Base-by-base conservation (phyloP, 805 yeast genomes). In the Pichia paraexigua region DNA sequence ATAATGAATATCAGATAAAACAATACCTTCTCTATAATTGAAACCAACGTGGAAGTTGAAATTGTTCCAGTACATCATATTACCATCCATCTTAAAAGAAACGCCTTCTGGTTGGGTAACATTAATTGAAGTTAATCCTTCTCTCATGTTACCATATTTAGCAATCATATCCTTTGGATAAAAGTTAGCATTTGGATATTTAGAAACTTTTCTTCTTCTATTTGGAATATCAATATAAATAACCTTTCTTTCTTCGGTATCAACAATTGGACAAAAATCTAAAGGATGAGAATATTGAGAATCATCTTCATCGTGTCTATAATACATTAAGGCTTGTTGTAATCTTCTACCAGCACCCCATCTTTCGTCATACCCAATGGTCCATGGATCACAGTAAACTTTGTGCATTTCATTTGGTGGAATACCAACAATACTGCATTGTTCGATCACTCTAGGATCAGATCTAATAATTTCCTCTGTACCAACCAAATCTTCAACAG, bases 21-120 rank as follows among this genome's bases (percentile, higher is more conserved):
- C 92, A 65, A 86, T 82, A 57, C 94, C 94, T 69, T 86, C 94
- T 72, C 92, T 78, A 72, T 85, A 83, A 74, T 86, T 86, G 78
- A 86, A 86, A 40, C 94, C 94, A 66, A 86, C 72, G 68, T 86
- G 92, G 73, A 86, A 75, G 56, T 78, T 75, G 74, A 79, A 86
- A 71, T 85, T 86, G 57, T 85, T 81, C 94, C 94, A 86, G 56
- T 75, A 76, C 76, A 86, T 80, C 49, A 79, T 74, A 62, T 83
- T 76, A 49, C 87, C 89, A 51, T 74, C 73, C 80, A 85, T 75
- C 58, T 75, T 75, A 74, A 86, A 86, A 5, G 89, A 83, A 50
- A 85, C 92, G 52, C 94, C 94, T 57, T 85, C 85, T 53, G 94
- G 94, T 68, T 86, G 94, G 48, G 86, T 76, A 47, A 86, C 76